Conservation (phyloP, 2,329 filamentous ascomycete species). For the Neofusicoccum laricinum region DNA sequence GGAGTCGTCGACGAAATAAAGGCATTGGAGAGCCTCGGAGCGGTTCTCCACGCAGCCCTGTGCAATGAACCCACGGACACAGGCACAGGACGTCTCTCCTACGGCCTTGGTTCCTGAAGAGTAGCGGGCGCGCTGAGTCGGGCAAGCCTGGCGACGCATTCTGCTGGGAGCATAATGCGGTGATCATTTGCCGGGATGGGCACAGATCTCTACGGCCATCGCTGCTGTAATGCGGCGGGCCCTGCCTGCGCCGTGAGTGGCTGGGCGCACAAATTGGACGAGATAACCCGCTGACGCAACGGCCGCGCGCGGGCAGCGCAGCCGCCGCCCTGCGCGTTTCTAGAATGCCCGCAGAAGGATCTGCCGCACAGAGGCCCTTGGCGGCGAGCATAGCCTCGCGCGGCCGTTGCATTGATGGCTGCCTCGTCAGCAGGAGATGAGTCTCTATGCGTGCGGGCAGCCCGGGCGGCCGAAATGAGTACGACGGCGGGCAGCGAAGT, state of each 20-base stretch:
- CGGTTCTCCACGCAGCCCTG: constrained; percentile 37
- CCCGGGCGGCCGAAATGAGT: constrained; percentile 9
- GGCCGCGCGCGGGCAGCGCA: constrained; percentile 27
- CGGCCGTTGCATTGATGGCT: constrained; percentile 6
- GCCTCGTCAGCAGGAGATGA: constrained; percentile 12
- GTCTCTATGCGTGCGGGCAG: constrained; percentile 7
- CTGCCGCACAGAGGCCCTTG: constrained; percentile 34
- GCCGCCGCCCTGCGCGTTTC: constrained; percentile 26
- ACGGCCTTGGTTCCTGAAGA: constrained; percentile 43
- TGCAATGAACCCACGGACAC: constrained; percentile 43
- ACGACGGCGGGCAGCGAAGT: neutral
- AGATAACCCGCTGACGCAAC: constrained; percentile 26
- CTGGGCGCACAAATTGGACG: constrained; percentile 38
- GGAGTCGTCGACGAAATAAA: constrained; percentile 20
- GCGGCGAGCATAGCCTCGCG: neutral
- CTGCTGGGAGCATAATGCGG: constrained; percentile 45
- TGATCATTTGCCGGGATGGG: constrained; percentile 41
- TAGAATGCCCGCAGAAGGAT: constrained; percentile 41
- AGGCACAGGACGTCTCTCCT: constrained; percentile 38
- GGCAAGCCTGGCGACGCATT: constrained; percentile 40
- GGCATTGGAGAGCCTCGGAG: constrained; percentile 39
- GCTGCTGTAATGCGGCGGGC: constrained; percentile 34
- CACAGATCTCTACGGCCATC: constrained; percentile 37
- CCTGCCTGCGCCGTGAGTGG: constrained; percentile 39
- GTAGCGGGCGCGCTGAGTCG: constrained; percentile 40